Conservation (phyloP, 108 stramenopile genomes). For the Cyclotella atomus region DNA sequence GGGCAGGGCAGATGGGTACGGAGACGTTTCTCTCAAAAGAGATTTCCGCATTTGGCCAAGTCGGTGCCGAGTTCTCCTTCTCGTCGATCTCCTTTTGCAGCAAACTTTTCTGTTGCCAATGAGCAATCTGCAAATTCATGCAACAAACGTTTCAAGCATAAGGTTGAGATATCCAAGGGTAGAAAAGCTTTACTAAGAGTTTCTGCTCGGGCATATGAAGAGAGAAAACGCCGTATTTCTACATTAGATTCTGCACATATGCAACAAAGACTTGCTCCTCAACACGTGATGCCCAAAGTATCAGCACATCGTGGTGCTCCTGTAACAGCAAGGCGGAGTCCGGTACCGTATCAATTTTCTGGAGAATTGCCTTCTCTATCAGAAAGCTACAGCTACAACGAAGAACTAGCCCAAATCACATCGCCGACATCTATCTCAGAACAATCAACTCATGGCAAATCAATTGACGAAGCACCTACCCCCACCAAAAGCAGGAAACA, state of each 20-base stretch:
- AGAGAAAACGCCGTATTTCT: conserved; percentile 42
- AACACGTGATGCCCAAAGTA: no score
- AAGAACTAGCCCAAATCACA: not conserved
- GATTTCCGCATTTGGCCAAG: conserved; percentile 36
- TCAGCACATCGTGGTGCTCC: no score
- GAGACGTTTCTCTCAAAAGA: conserved; percentile 30
- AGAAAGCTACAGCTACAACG: not conserved
- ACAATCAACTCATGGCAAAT: not conserved
- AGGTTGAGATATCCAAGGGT: conserved; percentile 49
- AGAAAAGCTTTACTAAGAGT: conserved; percentile 69
- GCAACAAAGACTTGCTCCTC: not conserved
- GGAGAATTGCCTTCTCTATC: not conserved
- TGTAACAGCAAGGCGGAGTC: not conserved
- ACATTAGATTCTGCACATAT: not conserved
- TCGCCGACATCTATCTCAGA: not conserved
- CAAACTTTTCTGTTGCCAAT: not conserved
- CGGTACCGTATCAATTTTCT: not conserved
- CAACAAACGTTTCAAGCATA: not conserved
- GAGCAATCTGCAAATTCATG: conserved; percentile 11
- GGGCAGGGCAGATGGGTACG: conserved; percentile 32
- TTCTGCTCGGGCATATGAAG: conserved; percentile 52
- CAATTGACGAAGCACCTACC: not conserved
- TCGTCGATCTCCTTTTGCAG: not conserved
- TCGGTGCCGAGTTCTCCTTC: conserved; percentile 1
- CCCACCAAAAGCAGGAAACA: conserved; percentile 8